Evolutionary conservation across 2,329 filamentous ascomycete species (phyloP), one percentile per base, ranked within the genome.

Genomic region (Fusarium sp.): DNA sequence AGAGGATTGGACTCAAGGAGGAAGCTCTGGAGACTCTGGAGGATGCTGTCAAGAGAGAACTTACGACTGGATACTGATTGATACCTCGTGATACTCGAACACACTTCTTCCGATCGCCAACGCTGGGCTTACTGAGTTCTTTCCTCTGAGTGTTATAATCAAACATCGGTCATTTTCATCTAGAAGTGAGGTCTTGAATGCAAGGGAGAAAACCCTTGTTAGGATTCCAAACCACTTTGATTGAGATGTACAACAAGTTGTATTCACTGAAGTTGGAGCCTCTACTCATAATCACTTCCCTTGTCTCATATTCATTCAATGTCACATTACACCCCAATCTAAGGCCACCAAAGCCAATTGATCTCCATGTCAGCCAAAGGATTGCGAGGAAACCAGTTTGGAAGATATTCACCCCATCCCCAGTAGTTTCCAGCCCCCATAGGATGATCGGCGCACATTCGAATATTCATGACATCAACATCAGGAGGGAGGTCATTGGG

Each of bases 1-100:
- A 84, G 33, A 74, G 85, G 3, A 85, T 94, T 59, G 89, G 85
- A 0, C 41, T 87, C 16, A 75, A 78, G 12, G 84, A 84, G 8
- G 85, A 85, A 14, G 82, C 87, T 31, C 79, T 87, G 57, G 88
- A 91, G 64, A 86, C 85, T 0, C 77, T 93, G 70, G 80, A 80
- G 55, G 74, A 66, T 48, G 62, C 73, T 13, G 75, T 81, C 14
- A 69, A 50, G 6, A 55, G 75, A 22, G 31, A 60, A 0, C 42
- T 77, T 26, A 76, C 72, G 2, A 75, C 72, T 20, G 74, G 74
- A 2, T 76, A 47, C 3, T 70, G 10, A 61, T 55, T 7, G 33
- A 24, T 6, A 2, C n/a, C 16, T 11, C 15, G 15, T 1, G 5
- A 50, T 12, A 6, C 14, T 36, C 7, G 5, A 36, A 36, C 13